Evolutionary conservation across 1,284 basidiomycete genomes (phyloP), one percentile per base, ranked within the genome.

Genomic region (Apiotrichum porosum): DNA sequence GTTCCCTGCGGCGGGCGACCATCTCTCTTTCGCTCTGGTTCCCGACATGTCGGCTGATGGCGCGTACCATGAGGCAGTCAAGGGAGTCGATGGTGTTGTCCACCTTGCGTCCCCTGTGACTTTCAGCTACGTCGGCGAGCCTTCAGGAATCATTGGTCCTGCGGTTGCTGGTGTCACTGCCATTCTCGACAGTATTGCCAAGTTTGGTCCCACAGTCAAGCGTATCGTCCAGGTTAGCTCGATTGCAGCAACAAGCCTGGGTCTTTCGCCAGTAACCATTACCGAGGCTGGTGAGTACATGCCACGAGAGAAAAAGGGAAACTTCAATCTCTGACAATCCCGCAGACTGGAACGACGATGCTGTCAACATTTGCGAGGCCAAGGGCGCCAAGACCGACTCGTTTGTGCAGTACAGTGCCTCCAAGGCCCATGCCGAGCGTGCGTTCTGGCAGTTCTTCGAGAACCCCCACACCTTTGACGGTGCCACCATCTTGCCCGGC

Each of bases 61-160:
- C 21, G 81, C 79, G 2, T 85, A 85, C 57, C 82, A 85, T 60
- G 78, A 82, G 37, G 82, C 81, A 1, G 81, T 85, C 33, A 80
- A 80, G 59, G 82, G 75, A 6, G 78, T 85, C 5, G 80, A 83
- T 57, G 83, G 75, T 3, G 79, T 85, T 14, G 62, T 65, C 9
- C 56, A 62, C 47, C 49, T 56, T 42, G 60, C 60, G 4, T 55
- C 52, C 14, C 54, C 54, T 6, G 36, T 51, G 14, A 44, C 46
- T 26, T 15, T 47, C 21, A 22, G n/a, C 23, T 40, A 47, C 44
- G 30, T 45, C 1, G 39, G 31, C 26, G 28, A 24, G 8, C 26
- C 26, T 12, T 12, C 6, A 12, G 26, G 12, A 6, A 10, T 37
- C 2, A 37, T 39, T 5, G 22, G 12, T 15, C 21, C 21, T 13